These are phyloP conservation scores for Leishmania arabica DNA, from an alignment of 208 protist species.

Conservation along the genomic window DNA sequence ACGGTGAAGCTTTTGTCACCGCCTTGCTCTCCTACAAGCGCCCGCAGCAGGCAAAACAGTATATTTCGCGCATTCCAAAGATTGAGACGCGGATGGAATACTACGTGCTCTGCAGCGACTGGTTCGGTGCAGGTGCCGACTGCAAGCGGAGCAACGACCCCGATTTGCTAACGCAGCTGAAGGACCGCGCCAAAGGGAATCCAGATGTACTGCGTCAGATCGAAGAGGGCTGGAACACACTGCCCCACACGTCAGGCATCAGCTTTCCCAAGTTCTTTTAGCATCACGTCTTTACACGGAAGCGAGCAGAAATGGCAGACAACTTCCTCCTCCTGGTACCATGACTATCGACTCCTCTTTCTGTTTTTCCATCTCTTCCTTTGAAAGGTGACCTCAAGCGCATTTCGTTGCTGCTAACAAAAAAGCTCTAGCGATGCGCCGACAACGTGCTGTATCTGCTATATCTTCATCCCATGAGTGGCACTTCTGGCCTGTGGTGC, in stretches of 20 bases:
- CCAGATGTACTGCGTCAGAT: slow-evolving; percentile 50
- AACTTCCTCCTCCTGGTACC: background rate
- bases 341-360: background rate
- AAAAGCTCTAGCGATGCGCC: background rate
- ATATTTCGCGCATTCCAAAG: slow-evolving; percentile 61
- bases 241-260: slow-evolving; percentile 41
- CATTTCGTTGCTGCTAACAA: background rate
- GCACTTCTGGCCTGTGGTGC: background rate
- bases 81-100: slow-evolving; percentile 83
- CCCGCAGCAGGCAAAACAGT: slow-evolving; percentile 67
- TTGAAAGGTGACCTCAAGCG: background rate
- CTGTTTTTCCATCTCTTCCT: slow-evolving; percentile 12
- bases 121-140: slow-evolving; percentile 61
- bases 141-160: slow-evolving; percentile 62
- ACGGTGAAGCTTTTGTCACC: slow-evolving; percentile 52
- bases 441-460: background rate
- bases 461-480: background rate
- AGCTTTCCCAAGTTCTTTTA: slow-evolving; percentile 53
- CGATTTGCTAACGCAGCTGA: slow-evolving; percentile 67
- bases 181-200: slow-evolving; percentile 70
- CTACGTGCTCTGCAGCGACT: slow-evolving; percentile 82
- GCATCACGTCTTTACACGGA: background rate
- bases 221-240: slow-evolving; percentile 72
- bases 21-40: slow-evolving; percentile 57
- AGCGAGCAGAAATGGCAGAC: background rate